Evolutionary conservation across 2,329 filamentous ascomycete genomes (phyloP).

Genomic region (Aureobasidium sp.): DNA sequence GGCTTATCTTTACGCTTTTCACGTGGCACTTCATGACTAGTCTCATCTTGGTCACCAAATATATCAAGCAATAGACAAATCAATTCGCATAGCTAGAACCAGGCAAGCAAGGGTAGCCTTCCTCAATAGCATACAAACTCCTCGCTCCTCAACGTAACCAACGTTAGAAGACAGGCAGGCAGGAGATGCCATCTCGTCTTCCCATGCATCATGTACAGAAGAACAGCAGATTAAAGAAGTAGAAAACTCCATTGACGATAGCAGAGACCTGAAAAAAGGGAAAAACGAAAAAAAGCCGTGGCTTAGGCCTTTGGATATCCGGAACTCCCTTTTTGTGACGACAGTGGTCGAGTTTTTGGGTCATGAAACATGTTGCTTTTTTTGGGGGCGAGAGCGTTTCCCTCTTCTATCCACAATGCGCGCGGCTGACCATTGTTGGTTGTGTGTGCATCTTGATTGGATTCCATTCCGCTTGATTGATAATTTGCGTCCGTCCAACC

Average conservation of each 20-base stretch:
- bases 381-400: constrained; percentile 14
- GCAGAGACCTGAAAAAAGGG: constrained; percentile 9
- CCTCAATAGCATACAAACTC: constrained; percentile 31
- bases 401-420: constrained; percentile 20
- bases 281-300: constrained; percentile 8
- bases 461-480: constrained; percentile 13
- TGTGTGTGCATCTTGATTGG: constrained; percentile 12
- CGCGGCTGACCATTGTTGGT: constrained; percentile 9
- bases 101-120: constrained; percentile 35
- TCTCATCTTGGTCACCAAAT: neutral
- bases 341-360: constrained; percentile 13
- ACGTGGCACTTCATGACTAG: neutral
- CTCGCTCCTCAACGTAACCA: constrained; percentile 14
- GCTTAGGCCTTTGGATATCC: constrained; percentile 16
- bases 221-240: constrained; percentile 10
- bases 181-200: constrained; percentile 23
- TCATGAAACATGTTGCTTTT: constrained; percentile 15
- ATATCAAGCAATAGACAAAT: constrained; percentile 7
- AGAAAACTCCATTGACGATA: constrained; percentile 14
- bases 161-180: constrained; percentile 17
- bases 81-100: constrained; percentile 11
- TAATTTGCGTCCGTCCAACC: constrained; percentile 14
- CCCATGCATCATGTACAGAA: constrained; percentile 15
- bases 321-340: constrained; percentile 16
- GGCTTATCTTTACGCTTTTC: neutral